Percentiles rank a stretch among this genome's conserved stretches.
Evolutionary conservation across 2,329 filamentous ascomycete genomes (phyloP).

Genomic region (Apiospora kogelbergensis): DNA sequence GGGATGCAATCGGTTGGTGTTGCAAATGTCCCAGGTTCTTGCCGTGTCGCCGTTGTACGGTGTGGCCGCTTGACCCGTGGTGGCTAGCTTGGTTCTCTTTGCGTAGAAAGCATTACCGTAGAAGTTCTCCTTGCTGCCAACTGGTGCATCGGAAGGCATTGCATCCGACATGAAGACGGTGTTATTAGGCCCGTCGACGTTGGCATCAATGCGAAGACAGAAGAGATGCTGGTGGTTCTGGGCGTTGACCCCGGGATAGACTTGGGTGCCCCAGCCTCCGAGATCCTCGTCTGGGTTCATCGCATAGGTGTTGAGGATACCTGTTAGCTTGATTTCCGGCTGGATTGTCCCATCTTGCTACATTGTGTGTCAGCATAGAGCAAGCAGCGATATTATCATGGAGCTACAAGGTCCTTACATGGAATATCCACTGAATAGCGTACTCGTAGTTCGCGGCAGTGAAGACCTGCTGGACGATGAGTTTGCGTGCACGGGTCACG

Average conservation of each 20-base stretch:
- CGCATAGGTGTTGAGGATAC: constrained; percentile 88
- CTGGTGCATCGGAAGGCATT: constrained; percentile 65
- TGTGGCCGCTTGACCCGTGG: constrained; percentile 65
- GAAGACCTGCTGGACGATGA: constrained; percentile 89
- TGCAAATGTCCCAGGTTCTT: constrained; percentile 88
- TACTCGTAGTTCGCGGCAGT: constrained; percentile 97
- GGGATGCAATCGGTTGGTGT: constrained; percentile 80
- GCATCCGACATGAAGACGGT: constrained; percentile 84
- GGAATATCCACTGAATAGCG: constrained; percentile 75
- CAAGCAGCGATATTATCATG: neutral
- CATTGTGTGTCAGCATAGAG: neutral
- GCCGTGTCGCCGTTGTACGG: constrained; percentile 81
- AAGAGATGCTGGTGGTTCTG: constrained; percentile 97
- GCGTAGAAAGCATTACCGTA: constrained; percentile 92
- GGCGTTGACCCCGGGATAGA: constrained; percentile 87
- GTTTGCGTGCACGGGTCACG: constrained; percentile 81
- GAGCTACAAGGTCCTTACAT: constrained; percentile 38
- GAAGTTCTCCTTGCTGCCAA: constrained; percentile 78
- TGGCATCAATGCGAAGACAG: constrained; percentile 83
- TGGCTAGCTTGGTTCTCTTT: constrained; percentile 77
- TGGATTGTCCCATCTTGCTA: constrained; percentile 86
- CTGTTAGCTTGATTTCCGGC: constrained; percentile 87
- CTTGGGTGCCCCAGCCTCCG: constrained; percentile 85
- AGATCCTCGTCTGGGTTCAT: constrained; percentile 80
- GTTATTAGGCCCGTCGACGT: constrained; percentile 82